Conservation (phyloP, 2,329 filamentous ascomycete species). For the Leptographium galeiforme region DNA sequence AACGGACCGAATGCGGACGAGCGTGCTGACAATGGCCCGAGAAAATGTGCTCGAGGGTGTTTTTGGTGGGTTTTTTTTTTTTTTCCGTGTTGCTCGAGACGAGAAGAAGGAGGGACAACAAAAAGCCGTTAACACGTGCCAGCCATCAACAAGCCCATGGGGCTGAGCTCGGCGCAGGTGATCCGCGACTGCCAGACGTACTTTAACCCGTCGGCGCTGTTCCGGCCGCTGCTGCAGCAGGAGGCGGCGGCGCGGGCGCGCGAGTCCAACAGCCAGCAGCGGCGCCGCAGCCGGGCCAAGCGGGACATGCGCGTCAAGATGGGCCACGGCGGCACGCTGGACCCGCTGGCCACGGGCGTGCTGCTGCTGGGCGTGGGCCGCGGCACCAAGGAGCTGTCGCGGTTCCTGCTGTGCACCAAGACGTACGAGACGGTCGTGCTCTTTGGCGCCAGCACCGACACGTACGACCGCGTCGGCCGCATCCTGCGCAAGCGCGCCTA, state of each 20-base stretch:
- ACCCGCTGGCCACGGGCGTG: constrained; percentile 86
- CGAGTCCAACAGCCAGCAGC: constrained; percentile 45
- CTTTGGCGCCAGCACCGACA: constrained; percentile 86
- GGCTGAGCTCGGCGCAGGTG: constrained; percentile 77
- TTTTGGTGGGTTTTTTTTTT: too few relatives aligned
- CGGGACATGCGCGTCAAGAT: constrained; percentile 68
- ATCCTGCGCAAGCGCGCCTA: constrained; percentile 63
- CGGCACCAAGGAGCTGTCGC: constrained; percentile 69
- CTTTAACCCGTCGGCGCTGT: constrained; percentile 70
- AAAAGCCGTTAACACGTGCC: not conserved
- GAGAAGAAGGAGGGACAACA: too few relatives aligned
- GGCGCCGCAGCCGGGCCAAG: constrained; percentile 43
- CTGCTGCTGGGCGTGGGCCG: constrained; percentile 77
- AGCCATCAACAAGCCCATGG: constrained; percentile 90
- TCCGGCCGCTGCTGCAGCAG: constrained; percentile 60
- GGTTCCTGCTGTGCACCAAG: constrained; percentile 82
- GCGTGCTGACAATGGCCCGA: constrained; percentile 36
- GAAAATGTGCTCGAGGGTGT: constrained; percentile 41
- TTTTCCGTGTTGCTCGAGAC: too few relatives aligned
- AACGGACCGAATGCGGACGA: constrained; percentile 18
- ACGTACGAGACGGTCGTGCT: constrained; percentile 80
- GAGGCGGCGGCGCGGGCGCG: constrained; percentile 33
- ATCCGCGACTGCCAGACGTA: constrained; percentile 74
- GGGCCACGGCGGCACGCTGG: constrained; percentile 89
- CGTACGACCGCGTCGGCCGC: constrained; percentile 78